Conservation (phyloP, 192 early-diverging fungal species). For the Rhizophlyctis rosea region DNA sequence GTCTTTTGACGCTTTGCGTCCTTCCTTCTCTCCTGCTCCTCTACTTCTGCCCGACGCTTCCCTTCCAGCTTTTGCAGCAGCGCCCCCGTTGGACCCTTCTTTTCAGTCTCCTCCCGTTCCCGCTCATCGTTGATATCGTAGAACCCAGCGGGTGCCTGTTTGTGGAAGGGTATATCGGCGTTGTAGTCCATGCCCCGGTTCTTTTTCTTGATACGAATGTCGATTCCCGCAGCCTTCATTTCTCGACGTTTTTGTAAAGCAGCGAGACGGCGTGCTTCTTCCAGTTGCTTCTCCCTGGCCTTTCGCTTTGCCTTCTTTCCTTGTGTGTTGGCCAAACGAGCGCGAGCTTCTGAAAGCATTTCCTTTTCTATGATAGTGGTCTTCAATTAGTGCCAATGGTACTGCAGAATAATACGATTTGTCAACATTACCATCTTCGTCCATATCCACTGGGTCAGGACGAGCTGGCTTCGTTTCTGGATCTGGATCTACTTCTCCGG, state of each 20-base stretch:
- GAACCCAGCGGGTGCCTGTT: conserved; percentile 82
- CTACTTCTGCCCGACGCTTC: conserved; percentile 77
- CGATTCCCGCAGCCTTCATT: conserved; percentile 97
- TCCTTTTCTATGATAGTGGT: conserved; percentile 74
- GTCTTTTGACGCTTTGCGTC: conserved; percentile 69
- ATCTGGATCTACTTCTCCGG: conserved; percentile 96
- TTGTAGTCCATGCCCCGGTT: conserved; percentile 84
- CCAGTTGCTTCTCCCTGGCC: conserved; percentile 94
- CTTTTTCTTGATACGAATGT: conserved; percentile 58
- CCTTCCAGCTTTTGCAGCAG: conserved; percentile 80
- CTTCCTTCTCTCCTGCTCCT: conserved; percentile 76
- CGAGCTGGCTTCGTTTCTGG: conserved; percentile 96
- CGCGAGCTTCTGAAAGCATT: conserved; percentile 97
- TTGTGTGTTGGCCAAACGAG: conserved; percentile 97
- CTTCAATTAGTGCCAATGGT: conserved; percentile 5
- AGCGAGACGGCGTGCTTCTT: conserved; percentile 89
- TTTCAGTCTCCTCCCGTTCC: conserved; percentile 56
- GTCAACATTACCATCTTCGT: conserved; percentile 67
- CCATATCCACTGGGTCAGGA: conserved; percentile 99
- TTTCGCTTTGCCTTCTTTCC: conserved; percentile 99
- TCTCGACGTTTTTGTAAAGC: conserved; percentile 91
- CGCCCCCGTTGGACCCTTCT: conserved; percentile 60
- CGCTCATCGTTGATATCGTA: conserved; percentile 89
- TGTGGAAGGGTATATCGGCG: conserved; percentile 93
- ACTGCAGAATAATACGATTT: background rate